phyloP scores from a whole-genome alignment of 768 basidiomycete species.

The Hydnum rufescens region DNA sequence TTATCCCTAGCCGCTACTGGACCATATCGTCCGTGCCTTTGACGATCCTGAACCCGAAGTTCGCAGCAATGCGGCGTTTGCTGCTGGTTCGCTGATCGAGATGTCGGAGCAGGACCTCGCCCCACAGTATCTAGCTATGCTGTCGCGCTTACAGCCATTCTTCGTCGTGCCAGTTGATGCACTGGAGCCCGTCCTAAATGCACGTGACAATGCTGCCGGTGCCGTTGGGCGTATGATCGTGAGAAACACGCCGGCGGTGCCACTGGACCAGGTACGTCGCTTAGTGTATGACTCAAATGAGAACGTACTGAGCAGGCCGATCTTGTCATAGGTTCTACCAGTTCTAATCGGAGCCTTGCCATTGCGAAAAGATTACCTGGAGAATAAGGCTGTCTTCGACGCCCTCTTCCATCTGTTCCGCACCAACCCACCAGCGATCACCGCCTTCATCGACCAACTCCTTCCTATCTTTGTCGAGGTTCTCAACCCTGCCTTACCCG shows the following conservation, averaged over 20 bases:
- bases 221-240: slow-evolving; percentile 76
- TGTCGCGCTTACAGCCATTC: slow-evolving; percentile 59
- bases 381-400: slow-evolving; percentile 78
- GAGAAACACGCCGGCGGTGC: slow-evolving; percentile 58
- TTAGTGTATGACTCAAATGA: background rate
- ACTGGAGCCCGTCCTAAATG: slow-evolving; percentile 50
- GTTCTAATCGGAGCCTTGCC: slow-evolving; percentile 68
- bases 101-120: slow-evolving; percentile 66
- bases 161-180: slow-evolving; percentile 50
- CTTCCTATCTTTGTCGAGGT: slow-evolving; percentile 65
- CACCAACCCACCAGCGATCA: slow-evolving; percentile 45
- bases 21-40: slow-evolving; percentile 70
- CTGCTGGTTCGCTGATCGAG: slow-evolving; percentile 77
- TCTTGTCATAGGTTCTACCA: slow-evolving; percentile 48
- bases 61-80: slow-evolving; percentile 90
- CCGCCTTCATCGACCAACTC: slow-evolving; percentile 58
- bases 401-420: slow-evolving; percentile 78
- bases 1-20: slow-evolving; percentile 32
- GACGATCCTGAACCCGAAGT: slow-evolving; percentile 80
- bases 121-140: slow-evolving; percentile 58
- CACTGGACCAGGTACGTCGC: slow-evolving; percentile 33
- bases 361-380: slow-evolving; percentile 69
- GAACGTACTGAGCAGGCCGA: background rate
- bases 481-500: slow-evolving; percentile 49
- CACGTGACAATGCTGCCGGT: slow-evolving; percentile 92